Evolutionary conservation across 768 basidiomycete species (phyloP).

Genomic region (Rhizopogon salebrosus): DNA sequence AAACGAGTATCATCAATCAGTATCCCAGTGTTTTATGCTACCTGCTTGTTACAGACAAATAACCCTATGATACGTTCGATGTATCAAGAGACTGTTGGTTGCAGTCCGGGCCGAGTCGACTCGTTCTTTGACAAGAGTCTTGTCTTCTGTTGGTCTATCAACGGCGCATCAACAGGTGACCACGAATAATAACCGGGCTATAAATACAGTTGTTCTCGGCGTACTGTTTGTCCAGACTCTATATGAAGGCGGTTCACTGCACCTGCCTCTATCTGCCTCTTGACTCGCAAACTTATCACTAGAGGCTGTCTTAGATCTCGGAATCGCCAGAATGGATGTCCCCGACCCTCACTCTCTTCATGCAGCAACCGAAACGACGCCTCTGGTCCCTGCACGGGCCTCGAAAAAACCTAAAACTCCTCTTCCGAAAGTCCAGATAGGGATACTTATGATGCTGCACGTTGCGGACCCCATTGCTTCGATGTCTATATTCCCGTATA

Average conservation of each 20-base stretch:
- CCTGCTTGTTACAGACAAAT: too few species aligned
- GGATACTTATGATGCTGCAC: conserved; percentile 59
- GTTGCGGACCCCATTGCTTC: conserved; percentile 67
- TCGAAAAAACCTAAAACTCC: conserved; percentile 30
- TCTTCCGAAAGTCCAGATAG: conserved; percentile 59
- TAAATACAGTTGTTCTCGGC: neutral
- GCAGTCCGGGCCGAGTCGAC: neutral
- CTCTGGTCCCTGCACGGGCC: too few species aligned
- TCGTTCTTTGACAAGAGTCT: neutral
- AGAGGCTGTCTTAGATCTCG: neutral
- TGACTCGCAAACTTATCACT: neutral
- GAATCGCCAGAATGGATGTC: too few species aligned
- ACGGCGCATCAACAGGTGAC: neutral
- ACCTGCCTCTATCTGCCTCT: neutral
- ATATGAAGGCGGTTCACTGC: neutral
- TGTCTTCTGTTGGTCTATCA: neutral
- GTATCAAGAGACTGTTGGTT: too few species aligned
- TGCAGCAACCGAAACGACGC: too few species aligned
- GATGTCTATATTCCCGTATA: conserved; percentile 48
- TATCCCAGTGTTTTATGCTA: too few species aligned
- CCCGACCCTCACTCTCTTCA: neutral
- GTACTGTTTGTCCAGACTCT: too few species aligned
- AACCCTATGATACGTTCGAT: too few species aligned
- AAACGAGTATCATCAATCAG: too few species aligned
- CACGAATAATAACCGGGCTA: neutral